Evolutionary conservation across 2,329 filamentous ascomycete genomes (phyloP), one percentile per base, ranked within the genome.

Genomic region (Pseudogymnoascus sp.): DNA sequence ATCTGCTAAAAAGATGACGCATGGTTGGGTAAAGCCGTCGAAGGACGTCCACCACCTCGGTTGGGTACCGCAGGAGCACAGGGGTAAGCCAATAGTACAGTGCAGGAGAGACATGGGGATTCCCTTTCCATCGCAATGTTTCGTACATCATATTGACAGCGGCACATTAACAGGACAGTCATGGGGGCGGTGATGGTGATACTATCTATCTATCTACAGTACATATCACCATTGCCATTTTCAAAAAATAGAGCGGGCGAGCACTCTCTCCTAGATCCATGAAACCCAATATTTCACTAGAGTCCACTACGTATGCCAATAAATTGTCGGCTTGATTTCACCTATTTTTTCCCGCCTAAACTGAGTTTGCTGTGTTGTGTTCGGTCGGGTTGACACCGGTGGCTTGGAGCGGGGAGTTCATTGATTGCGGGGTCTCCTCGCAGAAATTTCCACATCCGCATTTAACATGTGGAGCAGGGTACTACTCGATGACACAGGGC

Each of bases 61-160:
- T 30, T 12, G 41, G n/a, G 21, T 12, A 52, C 10, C 23, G 41
- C 41, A 52, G 41, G 41, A 23, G 23, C 41, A 48, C 41, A 48
- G n/a, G 41, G 45, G n/a, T 52, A 52, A 18, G 45, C 45, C 26
- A 52, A 52, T 52, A 52, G 45, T 19, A 9, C 26, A 52, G 23
- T n/a, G 41, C 23, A 10, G 21, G 39, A 15, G 21, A 48, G 18
- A 41, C 38, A 41, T 41, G 38, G 38, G 39, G 26, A 18, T 52
- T 5, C 9, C 26, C 23, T 52, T 52, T 15, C 10, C 45, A 52
- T 18, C n/a, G 12, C 45, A 18, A 52, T 52, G 30, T n/a, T 30
- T 52, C 23, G 41, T n/a, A 18, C 41, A 52, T 52, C 41, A 52
- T 52, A 30, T 52, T 52, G 41, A 52, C 41, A 52, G 41, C 41